A percentile compares a stretch with the other conserved stretches of the same genome.
Evolutionary conservation across 805 yeast species (phyloP).

Genomic region (Cyberlindnera nakhonratchasimensis): DNA sequence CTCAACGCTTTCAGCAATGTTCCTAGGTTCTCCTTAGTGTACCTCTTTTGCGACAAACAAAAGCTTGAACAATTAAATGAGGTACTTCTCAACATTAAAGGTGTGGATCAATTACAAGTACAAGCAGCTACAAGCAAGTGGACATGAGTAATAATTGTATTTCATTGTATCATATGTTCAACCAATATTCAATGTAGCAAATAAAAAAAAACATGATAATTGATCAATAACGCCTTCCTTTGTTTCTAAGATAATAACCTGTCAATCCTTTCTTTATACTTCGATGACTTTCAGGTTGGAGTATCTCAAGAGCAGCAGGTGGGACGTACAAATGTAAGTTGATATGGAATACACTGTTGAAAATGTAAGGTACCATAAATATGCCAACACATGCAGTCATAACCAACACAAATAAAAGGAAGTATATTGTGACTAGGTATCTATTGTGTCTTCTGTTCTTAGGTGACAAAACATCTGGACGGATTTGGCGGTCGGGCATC

Average conservation of each 20-base stretch:
- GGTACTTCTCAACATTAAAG: background rate
- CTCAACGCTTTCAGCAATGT: slow-evolving; percentile 14
- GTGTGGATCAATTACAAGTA: background rate
- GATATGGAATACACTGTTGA: slow-evolving; percentile 33
- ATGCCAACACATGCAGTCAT: slow-evolving; percentile 31
- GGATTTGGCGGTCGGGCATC: slow-evolving; percentile 46
- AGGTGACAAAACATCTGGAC: slow-evolving; percentile 43
- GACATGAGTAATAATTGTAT: background rate
- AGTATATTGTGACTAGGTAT: slow-evolving; percentile 31
- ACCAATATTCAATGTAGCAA: background rate
- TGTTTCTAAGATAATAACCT: slow-evolving; percentile 17
- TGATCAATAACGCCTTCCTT: background rate
- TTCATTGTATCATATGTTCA: background rate
- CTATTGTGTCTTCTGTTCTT: slow-evolving; percentile 41
- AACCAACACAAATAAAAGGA: slow-evolving; percentile 35
- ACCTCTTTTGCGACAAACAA: slow-evolving; percentile 16
- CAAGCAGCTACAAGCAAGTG: background rate
- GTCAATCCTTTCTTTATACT: slow-evolving; percentile 21
- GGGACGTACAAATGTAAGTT: slow-evolving; percentile 44
- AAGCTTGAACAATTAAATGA: slow-evolving; percentile 6
- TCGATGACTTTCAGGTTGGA: slow-evolving; percentile 42
- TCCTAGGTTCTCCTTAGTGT: slow-evolving; percentile 25
- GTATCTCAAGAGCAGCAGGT: slow-evolving; percentile 26
- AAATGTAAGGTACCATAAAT: slow-evolving; percentile 39
- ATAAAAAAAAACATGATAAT: too few relatives aligned